A percentile compares a stretch with the other conserved stretches of the same genome.
These are phyloP conservation scores for Cryptococcus jaspeensis DNA, from an alignment of 1,284 basidiomycete species.

Conservation along the genomic window DNA sequence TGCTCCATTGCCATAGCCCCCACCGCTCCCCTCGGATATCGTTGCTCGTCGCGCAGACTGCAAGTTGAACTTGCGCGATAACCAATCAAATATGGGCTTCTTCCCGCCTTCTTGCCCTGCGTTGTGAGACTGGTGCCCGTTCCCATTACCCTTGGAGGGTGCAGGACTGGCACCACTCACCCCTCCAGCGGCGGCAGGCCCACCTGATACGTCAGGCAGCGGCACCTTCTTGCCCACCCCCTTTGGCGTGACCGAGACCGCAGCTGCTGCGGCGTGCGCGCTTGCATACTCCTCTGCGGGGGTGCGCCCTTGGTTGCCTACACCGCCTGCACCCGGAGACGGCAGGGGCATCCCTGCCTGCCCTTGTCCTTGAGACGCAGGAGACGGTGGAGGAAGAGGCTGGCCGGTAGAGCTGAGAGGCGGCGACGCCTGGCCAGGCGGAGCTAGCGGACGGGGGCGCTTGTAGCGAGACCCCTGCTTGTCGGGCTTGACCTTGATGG, in stretches of 20 bases:
- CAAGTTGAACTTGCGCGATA: conserved; percentile 70
- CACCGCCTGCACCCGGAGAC: not conserved
- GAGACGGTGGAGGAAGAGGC: not conserved
- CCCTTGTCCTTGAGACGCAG: not conserved
- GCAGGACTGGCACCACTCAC: not conserved
- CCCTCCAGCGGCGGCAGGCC: not conserved
- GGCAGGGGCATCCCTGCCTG: not conserved
- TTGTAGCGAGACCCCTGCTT: not conserved
- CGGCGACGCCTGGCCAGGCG: conserved; percentile 3
- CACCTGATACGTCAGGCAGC: no score
- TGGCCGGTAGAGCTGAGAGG: not conserved
- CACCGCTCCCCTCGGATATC: conserved; percentile 7
- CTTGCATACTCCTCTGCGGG: conserved; percentile 33
- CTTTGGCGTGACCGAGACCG: not conserved
- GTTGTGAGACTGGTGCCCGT: not conserved
- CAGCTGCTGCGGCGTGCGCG: conserved; percentile 17
- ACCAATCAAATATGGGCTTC: conserved; percentile 87
- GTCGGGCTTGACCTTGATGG: not conserved
- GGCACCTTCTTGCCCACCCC: not conserved
- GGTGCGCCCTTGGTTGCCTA: conserved; percentile 9
- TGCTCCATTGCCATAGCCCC: not conserved
- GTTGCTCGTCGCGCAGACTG: conserved; percentile 23
- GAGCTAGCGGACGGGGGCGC: conserved; percentile 5
- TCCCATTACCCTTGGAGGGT: conserved; percentile 11
- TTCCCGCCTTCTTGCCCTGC: not conserved